Percentiles rank a stretch among this genome's conserved stretches.
These are phyloP conservation scores for Ecytonucleospora hepatopenaei DNA, from an alignment of 371 early-diverging fungal species.

Conservation along the genomic window DNA sequence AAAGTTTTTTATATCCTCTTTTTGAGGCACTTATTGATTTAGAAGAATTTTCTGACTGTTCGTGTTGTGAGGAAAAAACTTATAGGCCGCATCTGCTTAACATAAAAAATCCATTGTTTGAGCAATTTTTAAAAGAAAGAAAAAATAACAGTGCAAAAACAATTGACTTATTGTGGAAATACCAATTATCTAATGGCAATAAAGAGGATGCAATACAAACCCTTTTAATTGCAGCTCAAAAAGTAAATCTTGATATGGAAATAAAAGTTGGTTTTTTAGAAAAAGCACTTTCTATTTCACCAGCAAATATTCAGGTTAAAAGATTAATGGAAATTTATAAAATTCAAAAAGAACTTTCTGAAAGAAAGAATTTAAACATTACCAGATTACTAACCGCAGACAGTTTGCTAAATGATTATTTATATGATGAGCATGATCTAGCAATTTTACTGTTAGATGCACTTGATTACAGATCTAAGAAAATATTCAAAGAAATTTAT, in stretches of 20 bases:
- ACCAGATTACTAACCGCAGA: slow-evolving; percentile 34
- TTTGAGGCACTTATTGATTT: slow-evolving; percentile 38
- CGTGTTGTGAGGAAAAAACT: slow-evolving; percentile 15
- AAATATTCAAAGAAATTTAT: slow-evolving; percentile 26
- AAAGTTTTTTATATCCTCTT: slow-evolving; percentile 40
- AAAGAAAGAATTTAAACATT: slow-evolving; percentile 10
- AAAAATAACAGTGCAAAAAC: slow-evolving; percentile 6
- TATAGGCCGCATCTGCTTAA: slow-evolving; percentile 12
- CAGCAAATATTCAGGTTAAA: slow-evolving; percentile 14
- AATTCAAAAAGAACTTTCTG: slow-evolving; percentile 38
- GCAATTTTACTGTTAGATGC: slow-evolving; percentile 36
- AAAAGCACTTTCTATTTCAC: slow-evolving; percentile 15
- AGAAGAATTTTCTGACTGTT: slow-evolving; percentile 20
- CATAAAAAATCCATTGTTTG: slow-evolving; percentile 32
- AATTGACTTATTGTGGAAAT: slow-evolving; percentile 45
- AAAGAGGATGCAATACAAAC: slow-evolving; percentile 35
- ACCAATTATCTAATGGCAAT: slow-evolving; percentile 28
- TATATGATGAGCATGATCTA: slow-evolving; percentile 34
- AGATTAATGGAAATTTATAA: slow-evolving; percentile 18
- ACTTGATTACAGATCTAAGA: slow-evolving; percentile 20
- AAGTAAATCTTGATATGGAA: slow-evolving; percentile 25
- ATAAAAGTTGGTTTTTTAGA: slow-evolving; percentile 33
- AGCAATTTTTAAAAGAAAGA: slow-evolving; percentile 34
- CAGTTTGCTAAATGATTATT: slow-evolving; percentile 45
- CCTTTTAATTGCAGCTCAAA: slow-evolving; percentile 19